Evolutionary conservation across 257 asterid genomes (phyloP), one percentile per base, ranked within the genome.

Genomic region (Nyctanthes arbortristis): DNA sequence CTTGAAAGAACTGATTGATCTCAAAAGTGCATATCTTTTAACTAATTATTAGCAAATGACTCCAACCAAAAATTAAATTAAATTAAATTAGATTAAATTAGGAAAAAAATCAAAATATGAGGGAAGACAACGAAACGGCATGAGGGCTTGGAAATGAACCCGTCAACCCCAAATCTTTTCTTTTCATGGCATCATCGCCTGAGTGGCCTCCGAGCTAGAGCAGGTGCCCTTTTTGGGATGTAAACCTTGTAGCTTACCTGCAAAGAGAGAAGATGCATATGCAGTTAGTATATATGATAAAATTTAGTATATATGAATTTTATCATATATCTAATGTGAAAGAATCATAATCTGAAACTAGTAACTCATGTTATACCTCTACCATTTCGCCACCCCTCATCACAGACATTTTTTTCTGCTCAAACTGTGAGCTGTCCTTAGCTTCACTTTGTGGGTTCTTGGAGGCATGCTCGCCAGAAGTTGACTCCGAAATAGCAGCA

Each of bases 331-430:
- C 63, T 30, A 35, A 63, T 5, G 47, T 9, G 27, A 39, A 31
- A 28, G 7, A 52, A 39, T 47, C 60, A 25, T 45, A 58, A 13
- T 30, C 34, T 36, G n/a, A n/a, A n/a, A n/a, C n/a, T n/a, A 20
- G 67, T 13, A 49, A 65, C 11, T 45, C 25, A 28, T 31, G 68
- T 35, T 5, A 30, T 5, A 93, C 97, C 96, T 93, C 89, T 60
- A 93, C 96, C 86, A 82, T 74, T 79, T 93, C 97, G 14, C 98
- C 97, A 59, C 97, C 94, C 80, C 97, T 87, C 96, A 90, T 84
- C 43, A 90, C 96, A 27, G 94, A 49, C 97, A 93, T 93, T 7
- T 92, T 91, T 80, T 85, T 90, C 85, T 91, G 73, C 85, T 91
- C 80, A 57, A 81, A 91, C 67, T 81, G 80, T 55, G 89, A 80